Base-by-base conservation (phyloP, 2,329 filamentous ascomycete genomes). In the Scolecobasidium constrictum region DNA sequence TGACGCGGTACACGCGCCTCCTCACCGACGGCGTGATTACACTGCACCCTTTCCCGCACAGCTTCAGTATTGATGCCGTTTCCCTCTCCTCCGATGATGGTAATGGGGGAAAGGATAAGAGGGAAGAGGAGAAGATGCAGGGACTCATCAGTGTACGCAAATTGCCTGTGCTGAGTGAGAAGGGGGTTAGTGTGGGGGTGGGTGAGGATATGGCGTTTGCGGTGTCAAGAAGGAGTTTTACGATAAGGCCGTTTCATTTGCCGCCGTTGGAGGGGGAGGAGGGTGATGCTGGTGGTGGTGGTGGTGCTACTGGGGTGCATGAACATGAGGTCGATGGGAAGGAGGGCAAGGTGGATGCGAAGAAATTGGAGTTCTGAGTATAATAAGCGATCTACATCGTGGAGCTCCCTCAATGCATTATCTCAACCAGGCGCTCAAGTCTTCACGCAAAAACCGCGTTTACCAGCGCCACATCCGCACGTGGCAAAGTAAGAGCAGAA, bases 141-240 rank as follows among this genome's bases (percentile, higher is more conserved):
- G 92, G 92, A 1, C 76, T 96, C 62, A 65, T 96, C 15, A 83
- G 80, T 48, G 76, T 93, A 1, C 86, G 94, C 59, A 81, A 81
- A 42, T 62, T 96, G 26, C 90, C 92, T 0, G 70, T 94, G 1
- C 81, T 86, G 50, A 85, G 93, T 46, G 90, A 96, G 57, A 86
- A 84, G 50, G 90, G 92, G 2, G 75, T 75, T 45, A 78, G 60
- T 2, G 65, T 66, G 20, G 64, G 78, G 48, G 72, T 81, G 42
- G 79, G 84, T 18, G 85, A 94, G 55, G 87, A 95, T 61, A 74
- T 94, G 62, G 87, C 87, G 4, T 98, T 98, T 60, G 88, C 80
- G 47, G 65, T 98, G 40, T 94, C 86, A 59, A 73, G 86, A 53
- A 80, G 75, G 52, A 88, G 86, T 40, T 78, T 98, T 50, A 75